Evolutionary conservation across 169 alveolate species (phyloP), one percentile per base, ranked within the genome.

Genomic region (Babesia sp.): DNA sequence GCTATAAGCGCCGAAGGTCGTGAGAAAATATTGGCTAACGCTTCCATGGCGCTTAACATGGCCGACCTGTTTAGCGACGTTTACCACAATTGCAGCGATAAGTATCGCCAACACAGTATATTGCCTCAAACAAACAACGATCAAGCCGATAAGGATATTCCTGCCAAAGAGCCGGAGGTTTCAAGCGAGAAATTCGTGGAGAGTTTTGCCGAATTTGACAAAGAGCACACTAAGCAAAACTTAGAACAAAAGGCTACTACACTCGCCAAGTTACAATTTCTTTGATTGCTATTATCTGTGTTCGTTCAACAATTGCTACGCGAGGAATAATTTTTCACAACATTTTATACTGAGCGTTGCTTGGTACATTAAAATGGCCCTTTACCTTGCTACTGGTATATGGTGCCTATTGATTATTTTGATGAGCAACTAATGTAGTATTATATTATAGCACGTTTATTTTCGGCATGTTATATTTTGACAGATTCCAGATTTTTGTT

Each of bases 121-220:
- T 41, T 81, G 51, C 31, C 85, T 24, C 71, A 63, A 14, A 73
- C 55, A 22, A 74, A 34, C 18, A 51, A 37, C 11, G 70, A 42
- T 4, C 14, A 20, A 3, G 58, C 14, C 55, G 33, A 34, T 31
- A 63, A 45, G 20, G 12, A 20, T 6, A 16, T 41, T 41, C 31
- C 34, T 26, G 66, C 18, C 42, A 50, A 42, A 48, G 79, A 22
- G 45, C 44, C 64, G 20, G 79, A 54, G 53, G 31, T 26, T 0
- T 22, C 50, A 14, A 24, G 24, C 24, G 67, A 44, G n/a, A 34
- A 2, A 3, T 26, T 9, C 42, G 39, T 45, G 37, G 85, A 66
- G 3, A 51, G 70, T 70, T 79, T 79, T 29, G 87, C 87, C 1
- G 87, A 79, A 34, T 79, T 79, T 31, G 72, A 69, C 16, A 69